These are phyloP conservation scores for Stagonosporopsis tanaceti DNA, from an alignment of 2,329 filamentous ascomycete genomes.

Conservation along the genomic window DNA sequence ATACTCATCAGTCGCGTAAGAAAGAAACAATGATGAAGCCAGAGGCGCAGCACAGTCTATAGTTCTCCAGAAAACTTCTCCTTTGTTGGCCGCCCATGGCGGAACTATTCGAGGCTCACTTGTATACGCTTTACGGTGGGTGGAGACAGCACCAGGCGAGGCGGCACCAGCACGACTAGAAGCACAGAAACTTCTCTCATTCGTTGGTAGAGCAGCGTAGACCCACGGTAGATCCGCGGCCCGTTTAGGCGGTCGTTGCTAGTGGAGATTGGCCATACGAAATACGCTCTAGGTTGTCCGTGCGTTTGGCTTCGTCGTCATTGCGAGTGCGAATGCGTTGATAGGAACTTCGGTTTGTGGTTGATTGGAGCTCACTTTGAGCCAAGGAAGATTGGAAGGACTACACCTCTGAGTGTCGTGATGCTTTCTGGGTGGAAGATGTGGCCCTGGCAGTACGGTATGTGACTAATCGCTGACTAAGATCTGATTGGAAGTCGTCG, in stretches of 20 bases:
- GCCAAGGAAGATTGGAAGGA: background rate
- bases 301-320: background rate
- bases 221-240: background rate
- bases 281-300: background rate
- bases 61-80: background rate
- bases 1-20: background rate
- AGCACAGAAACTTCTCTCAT: background rate
- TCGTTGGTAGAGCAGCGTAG: background rate
- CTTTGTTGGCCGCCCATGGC: conserved; percentile 1
- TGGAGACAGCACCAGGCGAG: background rate
- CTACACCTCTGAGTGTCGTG: too few species aligned
- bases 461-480: conserved; percentile 3
- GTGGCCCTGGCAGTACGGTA: too few species aligned
- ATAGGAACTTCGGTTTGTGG: background rate
- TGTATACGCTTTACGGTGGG: conserved; percentile 14
- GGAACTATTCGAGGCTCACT: background rate
- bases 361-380: background rate
- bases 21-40: background rate
- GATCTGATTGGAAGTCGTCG: background rate
- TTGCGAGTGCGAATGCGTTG: background rate
- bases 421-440: too few species aligned
- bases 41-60: conserved; percentile 1
- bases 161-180: background rate
- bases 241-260: background rate
- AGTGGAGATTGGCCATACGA: background rate